Percentiles rank a stretch among this genome's conserved stretches.
phyloP scores from a whole-genome alignment of 2,329 filamentous ascomycete genomes.

The Xylariomycetidae sp. region DNA sequence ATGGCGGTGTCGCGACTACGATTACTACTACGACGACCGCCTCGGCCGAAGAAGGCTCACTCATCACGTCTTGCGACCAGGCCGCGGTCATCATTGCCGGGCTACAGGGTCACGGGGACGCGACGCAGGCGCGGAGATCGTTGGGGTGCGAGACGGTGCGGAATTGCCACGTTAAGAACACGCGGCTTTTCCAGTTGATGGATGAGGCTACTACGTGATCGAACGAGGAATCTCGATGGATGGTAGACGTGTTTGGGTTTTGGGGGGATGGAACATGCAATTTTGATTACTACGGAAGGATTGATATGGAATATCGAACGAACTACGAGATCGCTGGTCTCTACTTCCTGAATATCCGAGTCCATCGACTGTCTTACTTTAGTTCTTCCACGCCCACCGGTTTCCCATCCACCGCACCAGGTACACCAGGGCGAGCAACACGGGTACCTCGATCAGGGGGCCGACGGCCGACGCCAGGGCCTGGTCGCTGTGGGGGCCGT shows the following conservation, averaged over 20 bases:
- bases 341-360: no score
- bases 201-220: conserved; percentile 15
- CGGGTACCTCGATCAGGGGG: conserved; percentile 81
- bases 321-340: no score
- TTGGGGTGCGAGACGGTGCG: conserved; percentile 19
- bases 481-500: conserved; percentile 72
- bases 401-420: conserved; percentile 56
- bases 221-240: no score
- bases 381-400: conserved; percentile 50
- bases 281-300: no score
- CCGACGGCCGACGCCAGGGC: conserved; percentile 80
- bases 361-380: no score
- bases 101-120: conserved; percentile 19
- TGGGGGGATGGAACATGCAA: no score
- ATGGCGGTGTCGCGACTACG: neutral
- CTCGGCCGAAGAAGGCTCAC: neutral
- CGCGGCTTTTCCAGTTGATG: conserved; percentile 26
- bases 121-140: conserved; percentile 9
- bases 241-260: no score
- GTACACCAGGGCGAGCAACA: conserved; percentile 74
- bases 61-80: conserved; percentile 23
- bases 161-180: conserved; percentile 26
- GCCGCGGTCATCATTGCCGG: conserved; percentile 23
- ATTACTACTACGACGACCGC: neutral
- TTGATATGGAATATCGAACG: no score